These are phyloP conservation scores for Musa balbisiana DNA, from an alignment of 202 grass and related monocot genomes.

Conservation along the genomic window DNA sequence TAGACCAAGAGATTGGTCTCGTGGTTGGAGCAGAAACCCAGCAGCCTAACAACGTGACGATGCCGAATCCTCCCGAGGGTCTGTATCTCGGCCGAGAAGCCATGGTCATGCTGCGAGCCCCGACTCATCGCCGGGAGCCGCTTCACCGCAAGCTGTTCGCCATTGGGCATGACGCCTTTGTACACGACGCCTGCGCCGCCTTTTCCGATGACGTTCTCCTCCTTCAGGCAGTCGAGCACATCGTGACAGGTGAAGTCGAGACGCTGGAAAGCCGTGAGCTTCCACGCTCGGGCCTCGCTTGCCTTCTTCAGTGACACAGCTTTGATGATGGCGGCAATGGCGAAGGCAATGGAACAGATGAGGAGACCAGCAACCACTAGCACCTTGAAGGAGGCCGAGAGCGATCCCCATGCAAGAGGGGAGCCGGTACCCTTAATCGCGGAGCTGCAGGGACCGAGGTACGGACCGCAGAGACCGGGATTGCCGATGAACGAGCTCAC, in stretches of 20 bases:
- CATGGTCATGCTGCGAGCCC: constrained; percentile 4
- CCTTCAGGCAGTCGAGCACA: constrained; percentile 6
- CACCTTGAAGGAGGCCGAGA: background rate
- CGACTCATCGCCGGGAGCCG: background rate
- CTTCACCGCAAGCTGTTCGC: constrained; percentile 13
- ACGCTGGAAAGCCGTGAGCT: constrained; percentile 9
- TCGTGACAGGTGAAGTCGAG: constrained; percentile 3
- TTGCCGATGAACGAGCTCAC: constrained; percentile 8
- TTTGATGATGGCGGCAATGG: background rate
- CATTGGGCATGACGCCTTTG: constrained; percentile 6
- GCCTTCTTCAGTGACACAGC: constrained; percentile 3
- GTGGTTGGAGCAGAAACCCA: constrained; percentile 5
- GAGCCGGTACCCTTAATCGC: background rate
- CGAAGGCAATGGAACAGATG: constrained; percentile 10
- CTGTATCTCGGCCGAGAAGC: constrained; percentile 14
- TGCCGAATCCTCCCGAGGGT: constrained; percentile 5
- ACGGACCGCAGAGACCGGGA: background rate
- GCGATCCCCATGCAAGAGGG: background rate
- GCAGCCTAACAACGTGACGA: background rate
- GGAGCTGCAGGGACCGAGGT: background rate
- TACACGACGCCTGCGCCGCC: constrained; percentile 9
- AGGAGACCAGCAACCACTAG: background rate
- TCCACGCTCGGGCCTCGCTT: constrained; percentile 3
- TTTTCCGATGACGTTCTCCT: constrained; percentile 7
- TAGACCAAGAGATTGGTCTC: constrained; percentile 10